Conservation (phyloP, 1,284 basidiomycete species). For the Ustilago bromivora region DNA sequence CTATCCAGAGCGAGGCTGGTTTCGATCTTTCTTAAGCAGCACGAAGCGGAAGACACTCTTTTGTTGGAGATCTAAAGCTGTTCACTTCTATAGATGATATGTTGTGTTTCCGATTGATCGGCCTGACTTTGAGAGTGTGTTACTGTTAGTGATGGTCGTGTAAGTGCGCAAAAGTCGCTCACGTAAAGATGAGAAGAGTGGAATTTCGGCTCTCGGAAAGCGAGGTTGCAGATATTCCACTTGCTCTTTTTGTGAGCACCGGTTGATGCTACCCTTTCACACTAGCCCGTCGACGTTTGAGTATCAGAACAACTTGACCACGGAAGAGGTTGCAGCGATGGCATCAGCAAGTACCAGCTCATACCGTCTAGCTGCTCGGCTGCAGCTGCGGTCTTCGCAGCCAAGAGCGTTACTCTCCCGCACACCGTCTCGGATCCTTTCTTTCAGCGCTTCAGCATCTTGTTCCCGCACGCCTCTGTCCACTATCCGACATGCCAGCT, state of each 20-base stretch:
- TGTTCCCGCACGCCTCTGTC: background rate
- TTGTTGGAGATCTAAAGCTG: background rate
- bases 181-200: background rate
- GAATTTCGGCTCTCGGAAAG: slow-evolving; percentile 6
- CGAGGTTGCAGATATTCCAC: slow-evolving; percentile 1
- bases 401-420: background rate
- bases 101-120: background rate
- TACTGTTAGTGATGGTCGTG: background rate
- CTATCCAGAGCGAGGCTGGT: slow-evolving; percentile 65
- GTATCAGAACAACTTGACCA: background rate
- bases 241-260: background rate
- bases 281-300: background rate
- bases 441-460: background rate
- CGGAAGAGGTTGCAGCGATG: background rate
- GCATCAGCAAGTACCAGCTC: slow-evolving; percentile 3
- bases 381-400: background rate
- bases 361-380: slow-evolving; percentile 1
- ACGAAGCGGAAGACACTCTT: background rate
- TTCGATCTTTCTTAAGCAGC: slow-evolving; percentile 63
- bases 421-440: background rate
- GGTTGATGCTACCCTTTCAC: background rate
- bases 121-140: background rate
- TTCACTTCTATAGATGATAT: background rate
- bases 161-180: slow-evolving; percentile 8
- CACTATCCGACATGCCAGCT: slow-evolving; percentile 9